Base-by-base conservation (phyloP, 2,329 filamentous ascomycete species). In the Alternaria gansuensis region DNA sequence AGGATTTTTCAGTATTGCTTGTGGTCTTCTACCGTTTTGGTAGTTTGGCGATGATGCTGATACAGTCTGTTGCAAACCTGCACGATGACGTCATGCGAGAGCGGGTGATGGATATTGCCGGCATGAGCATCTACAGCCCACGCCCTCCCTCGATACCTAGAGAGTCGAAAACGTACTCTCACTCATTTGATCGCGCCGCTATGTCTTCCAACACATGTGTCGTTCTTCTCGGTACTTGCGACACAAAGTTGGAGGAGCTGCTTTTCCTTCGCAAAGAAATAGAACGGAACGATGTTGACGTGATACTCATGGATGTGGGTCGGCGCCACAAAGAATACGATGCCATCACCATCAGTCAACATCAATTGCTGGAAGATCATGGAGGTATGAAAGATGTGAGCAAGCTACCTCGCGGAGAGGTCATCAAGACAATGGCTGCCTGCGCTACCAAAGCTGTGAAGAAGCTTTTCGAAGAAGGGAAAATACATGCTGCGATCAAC, bases 191-290 rank as follows among this genome's bases (percentile, higher is more conserved):
- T 10, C n/a, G 4, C 29, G 14, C 13, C 24, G 24, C 3, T 10
- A 70, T 69, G 67, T 39, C 45, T 34, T 37, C 51, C 8, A 29
- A 33, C 23, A 48, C 65, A 14, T 54, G 59, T 75, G 81, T 89
- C 51, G 77, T 84, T 50, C 75, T 89, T 13, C 73, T 90, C 23
- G 87, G 87, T 21, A 90, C 87, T 13, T 87, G 84, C 68, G 88
- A 90, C 68, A 88, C 87, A 31, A 90, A 90, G 70, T 78, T 87
- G 10, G 73, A 82, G 5, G 87, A 90, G 69, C 78, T 88, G 1
- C 74, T 85, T 3, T 88, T 83, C 68, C 76, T 88, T 2, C 81
- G 81, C 45, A 73, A 80, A 3, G 77, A 80, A 37, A 82, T 88
- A 54, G 55, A 79, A 48, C 58, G 33, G 33, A 51, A 57, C 13